A percentile compares a stretch with the other conserved stretches of the same genome.
phyloP scores from a whole-genome alignment of 192 early-diverging fungal species.

The Coemansia sp. region DNA sequence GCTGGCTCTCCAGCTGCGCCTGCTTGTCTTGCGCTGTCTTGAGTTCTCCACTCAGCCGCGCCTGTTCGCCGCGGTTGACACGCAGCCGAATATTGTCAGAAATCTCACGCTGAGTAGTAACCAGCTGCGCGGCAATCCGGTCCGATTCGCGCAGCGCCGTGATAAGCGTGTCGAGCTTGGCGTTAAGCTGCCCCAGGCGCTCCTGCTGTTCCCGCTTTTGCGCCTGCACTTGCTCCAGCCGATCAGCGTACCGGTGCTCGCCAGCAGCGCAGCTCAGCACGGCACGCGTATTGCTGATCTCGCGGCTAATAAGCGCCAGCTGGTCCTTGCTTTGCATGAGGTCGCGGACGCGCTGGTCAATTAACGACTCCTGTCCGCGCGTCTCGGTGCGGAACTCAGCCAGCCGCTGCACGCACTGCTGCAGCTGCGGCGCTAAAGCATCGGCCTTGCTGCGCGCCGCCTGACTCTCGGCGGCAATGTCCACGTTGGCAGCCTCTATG shows the following conservation, averaged over 20 bases:
- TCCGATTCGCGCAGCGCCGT: conserved; percentile 56
- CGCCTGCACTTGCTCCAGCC: conserved; percentile 33
- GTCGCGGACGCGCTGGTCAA: conserved; percentile 37
- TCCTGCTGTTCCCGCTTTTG: conserved; percentile 44
- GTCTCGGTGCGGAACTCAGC: conserved; percentile 34
- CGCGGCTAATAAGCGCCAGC: conserved; percentile 29
- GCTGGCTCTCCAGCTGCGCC: conserved; percentile 29
- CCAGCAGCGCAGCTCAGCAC: conserved; percentile 24
- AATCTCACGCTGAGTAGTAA: conserved; percentile 41
- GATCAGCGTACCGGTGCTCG: conserved; percentile 25
- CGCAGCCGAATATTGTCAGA: conserved; percentile 44
- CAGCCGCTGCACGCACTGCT: conserved; percentile 20
- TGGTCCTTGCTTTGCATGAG: conserved; percentile 39
- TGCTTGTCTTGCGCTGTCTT: conserved; percentile 28
- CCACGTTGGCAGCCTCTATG: conserved; percentile 13
- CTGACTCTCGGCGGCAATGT: conserved; percentile 8
- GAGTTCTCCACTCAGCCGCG: conserved; percentile 44
- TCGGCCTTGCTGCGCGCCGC: conserved; percentile 23
- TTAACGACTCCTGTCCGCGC: conserved; percentile 16
- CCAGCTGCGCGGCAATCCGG: conserved; percentile 44
- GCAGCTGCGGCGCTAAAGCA: conserved; percentile 24
- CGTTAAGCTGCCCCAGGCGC: conserved; percentile 28
- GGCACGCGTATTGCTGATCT: conserved; percentile 30
- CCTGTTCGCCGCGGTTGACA: conserved; percentile 39
- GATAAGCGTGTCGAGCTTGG: conserved; percentile 48